These are phyloP conservation scores for Oryza glumipatula DNA, from an alignment of 176 grass and related monocot species.

Conservation along the genomic window DNA sequence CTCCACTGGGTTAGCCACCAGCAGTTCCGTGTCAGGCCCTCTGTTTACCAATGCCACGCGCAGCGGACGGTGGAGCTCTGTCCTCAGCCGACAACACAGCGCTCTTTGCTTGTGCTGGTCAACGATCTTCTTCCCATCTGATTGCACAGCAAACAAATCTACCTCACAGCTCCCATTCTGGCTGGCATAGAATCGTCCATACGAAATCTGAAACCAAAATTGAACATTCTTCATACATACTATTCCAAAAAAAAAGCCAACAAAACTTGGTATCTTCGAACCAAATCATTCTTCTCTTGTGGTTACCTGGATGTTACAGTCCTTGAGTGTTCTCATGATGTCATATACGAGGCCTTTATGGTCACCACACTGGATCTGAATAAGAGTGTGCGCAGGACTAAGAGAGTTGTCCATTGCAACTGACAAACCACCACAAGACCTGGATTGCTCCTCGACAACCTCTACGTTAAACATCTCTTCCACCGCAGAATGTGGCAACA, in stretches of 20 bases:
- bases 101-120: constrained; percentile 58
- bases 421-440: constrained; percentile 21
- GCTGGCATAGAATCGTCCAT: constrained; percentile 75
- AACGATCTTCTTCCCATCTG: constrained; percentile 68
- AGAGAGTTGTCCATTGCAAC: constrained; percentile 74
- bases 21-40: constrained; percentile 71
- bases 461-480: constrained; percentile 57
- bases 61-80: constrained; percentile 58
- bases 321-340: constrained; percentile 85
- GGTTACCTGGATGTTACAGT: constrained; percentile 88
- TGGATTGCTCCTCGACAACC: constrained; percentile 48
- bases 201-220: constrained; percentile 50
- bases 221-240: not conserved
- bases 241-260: not conserved
- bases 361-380: constrained; percentile 73
- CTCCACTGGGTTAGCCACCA: constrained; percentile 86
- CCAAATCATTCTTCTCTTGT: constrained; percentile 11
- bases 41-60: constrained; percentile 58
- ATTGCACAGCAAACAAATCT: constrained; percentile 81
- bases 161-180: constrained; percentile 67
- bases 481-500: constrained; percentile 38
- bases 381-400: constrained; percentile 72
- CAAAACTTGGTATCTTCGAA: not conserved
- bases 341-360: constrained; percentile 85
- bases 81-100: constrained; percentile 56